Conservation (phyloP, 352 stramenopile species). For the Globisporangium viniferum region DNA sequence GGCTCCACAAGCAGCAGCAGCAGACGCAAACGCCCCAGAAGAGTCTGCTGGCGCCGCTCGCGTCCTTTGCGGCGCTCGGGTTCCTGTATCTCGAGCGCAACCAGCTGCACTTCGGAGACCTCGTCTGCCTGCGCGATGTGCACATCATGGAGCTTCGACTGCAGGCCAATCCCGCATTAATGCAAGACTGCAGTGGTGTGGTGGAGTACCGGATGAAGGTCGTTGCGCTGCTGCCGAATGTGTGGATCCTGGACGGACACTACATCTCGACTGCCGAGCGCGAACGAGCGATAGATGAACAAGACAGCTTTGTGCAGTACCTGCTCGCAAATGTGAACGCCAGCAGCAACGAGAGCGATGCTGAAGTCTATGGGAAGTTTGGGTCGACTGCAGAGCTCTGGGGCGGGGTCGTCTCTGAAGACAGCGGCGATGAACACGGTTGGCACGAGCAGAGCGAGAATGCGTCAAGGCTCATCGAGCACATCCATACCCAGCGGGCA, state of each 20-base stretch:
- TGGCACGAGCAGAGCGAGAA: slow-evolving; percentile 14
- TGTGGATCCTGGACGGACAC: slow-evolving; percentile 58
- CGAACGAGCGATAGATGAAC: slow-evolving; percentile 32
- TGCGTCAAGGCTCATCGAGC: slow-evolving; percentile 20
- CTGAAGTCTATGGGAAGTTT: slow-evolving; percentile 18
- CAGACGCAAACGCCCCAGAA: slow-evolving; percentile 15
- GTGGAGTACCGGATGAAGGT: slow-evolving; percentile 41
- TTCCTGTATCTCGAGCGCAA: slow-evolving; percentile 59
- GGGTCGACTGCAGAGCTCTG: slow-evolving; percentile 37
- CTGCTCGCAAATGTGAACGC: slow-evolving; percentile 13
- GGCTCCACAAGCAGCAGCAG: slow-evolving; percentile 3
- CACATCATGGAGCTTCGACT: slow-evolving; percentile 54
- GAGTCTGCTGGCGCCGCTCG: slow-evolving; percentile 21
- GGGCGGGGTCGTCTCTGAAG: slow-evolving; percentile 5
- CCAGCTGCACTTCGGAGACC: slow-evolving; percentile 40
- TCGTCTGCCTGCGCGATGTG: slow-evolving; percentile 53
- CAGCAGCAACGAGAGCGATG: background rate
- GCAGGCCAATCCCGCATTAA: slow-evolving; percentile 30
- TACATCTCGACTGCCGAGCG: slow-evolving; percentile 48
- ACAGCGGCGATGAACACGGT: background rate
- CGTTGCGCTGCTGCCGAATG: slow-evolving; percentile 48
- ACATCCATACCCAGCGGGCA: slow-evolving; percentile 8
- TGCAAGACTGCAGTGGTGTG: slow-evolving; percentile 16
- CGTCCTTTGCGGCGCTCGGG: slow-evolving; percentile 45
- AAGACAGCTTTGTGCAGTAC: slow-evolving; percentile 31